phyloP scores from a whole-genome alignment of 805 yeast genomes.

The Wickerhamomyces chaumierensis region DNA sequence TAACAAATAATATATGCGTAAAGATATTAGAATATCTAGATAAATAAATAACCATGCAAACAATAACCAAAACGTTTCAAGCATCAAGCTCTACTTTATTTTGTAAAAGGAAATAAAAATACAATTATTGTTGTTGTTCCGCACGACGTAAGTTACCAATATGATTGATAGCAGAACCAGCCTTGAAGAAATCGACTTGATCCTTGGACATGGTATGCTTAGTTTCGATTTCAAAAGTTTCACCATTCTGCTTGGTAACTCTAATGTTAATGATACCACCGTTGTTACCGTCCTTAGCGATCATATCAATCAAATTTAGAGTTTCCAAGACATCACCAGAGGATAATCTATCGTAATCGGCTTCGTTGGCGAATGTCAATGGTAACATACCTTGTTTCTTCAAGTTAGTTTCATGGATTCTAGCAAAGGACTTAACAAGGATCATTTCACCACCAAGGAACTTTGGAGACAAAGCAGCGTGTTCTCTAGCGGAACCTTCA shows the following conservation, averaged over 20 bases:
- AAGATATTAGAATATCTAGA: too few species aligned
- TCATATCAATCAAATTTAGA: conserved; percentile 59
- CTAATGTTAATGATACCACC: conserved; percentile 69
- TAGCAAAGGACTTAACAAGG: conserved; percentile 94
- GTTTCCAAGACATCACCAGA: conserved; percentile 76
- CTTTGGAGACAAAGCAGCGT: conserved; percentile 99
- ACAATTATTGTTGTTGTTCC: neutral
- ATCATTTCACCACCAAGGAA: conserved; percentile 97
- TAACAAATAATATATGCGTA: too few species aligned
- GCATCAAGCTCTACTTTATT: too few species aligned
- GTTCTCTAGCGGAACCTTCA: conserved; percentile 99
- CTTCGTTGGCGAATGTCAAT: conserved; percentile 84
- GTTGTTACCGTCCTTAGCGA: conserved; percentile 73
- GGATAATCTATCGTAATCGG: conserved; percentile 72
- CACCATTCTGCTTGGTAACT: conserved; percentile 69
- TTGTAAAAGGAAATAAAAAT: too few species aligned
- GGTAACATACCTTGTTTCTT: conserved; percentile 99
- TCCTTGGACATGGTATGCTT: conserved; percentile 96
- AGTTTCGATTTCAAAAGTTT: conserved; percentile 54
- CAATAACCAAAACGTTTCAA: too few species aligned
- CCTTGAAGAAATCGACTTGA: conserved; percentile 91
- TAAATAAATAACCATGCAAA: too few species aligned
- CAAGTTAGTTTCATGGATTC: conserved; percentile 98
- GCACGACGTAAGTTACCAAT: conserved; percentile 53
- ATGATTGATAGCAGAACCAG: conserved; percentile 93